A percentile compares a stretch with the other conserved stretches of the same genome.
These are phyloP conservation scores for Helenozyma baotianmanensis DNA, from an alignment of 805 yeast species.

Conservation along the genomic window DNA sequence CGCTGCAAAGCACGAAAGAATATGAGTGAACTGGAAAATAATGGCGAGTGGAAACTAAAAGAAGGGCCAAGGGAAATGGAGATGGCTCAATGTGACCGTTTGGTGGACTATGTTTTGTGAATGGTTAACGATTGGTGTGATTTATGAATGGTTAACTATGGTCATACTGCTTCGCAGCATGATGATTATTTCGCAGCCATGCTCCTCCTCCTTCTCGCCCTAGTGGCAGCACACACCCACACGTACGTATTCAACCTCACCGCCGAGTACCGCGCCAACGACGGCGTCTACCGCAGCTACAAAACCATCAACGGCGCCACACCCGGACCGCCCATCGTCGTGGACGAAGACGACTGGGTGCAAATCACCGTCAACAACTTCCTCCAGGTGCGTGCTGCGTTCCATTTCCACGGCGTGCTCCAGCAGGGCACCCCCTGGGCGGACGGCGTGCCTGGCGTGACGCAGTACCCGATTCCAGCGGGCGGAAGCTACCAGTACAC, in stretches of 20 bases:
- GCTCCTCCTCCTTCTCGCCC: background rate
- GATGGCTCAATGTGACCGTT: too few relatives aligned
- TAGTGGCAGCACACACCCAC: background rate
- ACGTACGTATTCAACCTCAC: slow-evolving; percentile 7
- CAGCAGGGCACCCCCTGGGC: slow-evolving; percentile 43
- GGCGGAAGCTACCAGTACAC: slow-evolving; percentile 39
- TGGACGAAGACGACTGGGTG: slow-evolving; percentile 29
- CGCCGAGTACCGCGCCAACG: slow-evolving; percentile 18
- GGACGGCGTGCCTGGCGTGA: slow-evolving; percentile 49
- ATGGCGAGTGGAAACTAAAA: too few relatives aligned
- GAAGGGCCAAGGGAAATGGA: too few relatives aligned
- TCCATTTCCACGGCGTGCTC: slow-evolving; percentile 54
- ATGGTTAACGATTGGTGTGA: too few relatives aligned
- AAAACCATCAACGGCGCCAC: slow-evolving; percentile 40
- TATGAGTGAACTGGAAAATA: too few relatives aligned
- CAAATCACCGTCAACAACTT: slow-evolving; percentile 35
- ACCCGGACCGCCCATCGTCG: slow-evolving; percentile 47
- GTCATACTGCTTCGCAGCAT: too few relatives aligned
- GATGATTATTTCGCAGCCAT: too few relatives aligned
- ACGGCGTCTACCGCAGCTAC: slow-evolving; percentile 30
- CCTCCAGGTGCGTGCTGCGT: slow-evolving; percentile 32
- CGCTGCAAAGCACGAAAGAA: too few relatives aligned
- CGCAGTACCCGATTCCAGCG: slow-evolving; percentile 47
- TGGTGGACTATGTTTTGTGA: too few relatives aligned
- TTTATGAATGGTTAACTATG: too few relatives aligned